Conservation (phyloP, 257 asterid genomes). For the Echites panduratus region DNA sequence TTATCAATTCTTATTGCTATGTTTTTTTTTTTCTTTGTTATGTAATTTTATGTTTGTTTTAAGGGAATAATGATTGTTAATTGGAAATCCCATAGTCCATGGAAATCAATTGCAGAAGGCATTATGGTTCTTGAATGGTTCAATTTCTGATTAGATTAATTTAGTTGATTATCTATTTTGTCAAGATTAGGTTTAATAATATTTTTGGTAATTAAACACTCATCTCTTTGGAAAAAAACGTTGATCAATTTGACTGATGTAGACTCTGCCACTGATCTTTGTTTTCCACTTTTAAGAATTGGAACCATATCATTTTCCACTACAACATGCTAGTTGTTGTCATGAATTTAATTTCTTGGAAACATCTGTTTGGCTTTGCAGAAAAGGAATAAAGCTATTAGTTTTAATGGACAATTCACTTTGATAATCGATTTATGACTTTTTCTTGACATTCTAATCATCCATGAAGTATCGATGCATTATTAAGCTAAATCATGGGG, state of each 20-base stretch:
- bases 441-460: background rate
- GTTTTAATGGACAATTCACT: background rate
- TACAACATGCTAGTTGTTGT: slow-evolving; percentile 6
- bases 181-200: too few species aligned
- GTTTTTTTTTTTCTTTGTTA: too few species aligned
- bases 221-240: too few species aligned
- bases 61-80: too few species aligned
- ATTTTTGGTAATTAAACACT: too few species aligned
- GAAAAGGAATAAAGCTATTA: background rate
- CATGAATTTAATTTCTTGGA: background rate
- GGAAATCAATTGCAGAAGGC: too few species aligned
- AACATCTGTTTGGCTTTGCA: background rate
- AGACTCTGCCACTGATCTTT: background rate
- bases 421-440: background rate
- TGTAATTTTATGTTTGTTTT: too few species aligned
- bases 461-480: background rate
- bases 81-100: too few species aligned
- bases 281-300: slow-evolving; percentile 3
- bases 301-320: slow-evolving; percentile 18
- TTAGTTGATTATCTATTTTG: too few species aligned
- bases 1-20: too few species aligned
- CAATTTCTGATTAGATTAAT: too few species aligned
- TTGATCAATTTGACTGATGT: background rate
- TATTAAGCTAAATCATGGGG: background rate
- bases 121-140: too few species aligned